phyloP scores from a whole-genome alignment of 495 filamentous ascomycete species.

The Copromyces sp. region DNA sequence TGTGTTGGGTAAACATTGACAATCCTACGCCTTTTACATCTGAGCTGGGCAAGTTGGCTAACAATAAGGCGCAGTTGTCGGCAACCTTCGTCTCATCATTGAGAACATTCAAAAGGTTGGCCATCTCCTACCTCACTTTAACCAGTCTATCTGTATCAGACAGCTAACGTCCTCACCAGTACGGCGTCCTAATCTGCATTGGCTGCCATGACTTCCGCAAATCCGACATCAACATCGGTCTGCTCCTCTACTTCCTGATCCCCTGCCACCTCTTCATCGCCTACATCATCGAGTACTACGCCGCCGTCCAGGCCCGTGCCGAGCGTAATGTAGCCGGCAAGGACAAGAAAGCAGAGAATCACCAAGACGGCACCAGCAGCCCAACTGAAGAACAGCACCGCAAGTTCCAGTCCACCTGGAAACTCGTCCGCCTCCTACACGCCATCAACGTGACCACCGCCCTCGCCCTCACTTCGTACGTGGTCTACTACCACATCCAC shows the following conservation, averaged over 20 bases:
- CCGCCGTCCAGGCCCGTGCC: conserved; percentile 61
- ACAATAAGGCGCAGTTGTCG: conserved; percentile 51
- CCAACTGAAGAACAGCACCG: conserved; percentile 46
- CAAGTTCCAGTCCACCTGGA: conserved; percentile 65
- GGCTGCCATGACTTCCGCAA: conserved; percentile 79
- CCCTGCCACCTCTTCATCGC: conserved; percentile 84
- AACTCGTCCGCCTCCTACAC: conserved; percentile 63
- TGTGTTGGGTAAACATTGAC: conserved; percentile 55
- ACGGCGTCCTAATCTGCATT: conserved; percentile 88
- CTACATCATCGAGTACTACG: conserved; percentile 74
- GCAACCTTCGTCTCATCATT: conserved; percentile 85
- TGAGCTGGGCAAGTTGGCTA: not conserved
- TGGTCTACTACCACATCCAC: conserved; percentile 82
- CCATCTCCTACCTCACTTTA: conserved; percentile 7
- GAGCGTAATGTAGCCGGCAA: conserved; percentile 53
- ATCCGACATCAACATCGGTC: conserved; percentile 65
- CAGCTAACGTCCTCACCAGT: conserved; percentile 40
- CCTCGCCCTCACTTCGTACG: conserved; percentile 65
- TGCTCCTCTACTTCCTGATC: conserved; percentile 69
- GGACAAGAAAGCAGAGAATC: not conserved
- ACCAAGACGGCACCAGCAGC: conserved; percentile 33
- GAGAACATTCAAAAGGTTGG: conserved; percentile 91
- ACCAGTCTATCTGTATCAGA: not conserved
- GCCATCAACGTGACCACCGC: conserved; percentile 74
- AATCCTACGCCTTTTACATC: not conserved